These are phyloP conservation scores for Carex parvula DNA, from an alignment of 176 grass and related monocot genomes.

Conservation along the genomic window DNA sequence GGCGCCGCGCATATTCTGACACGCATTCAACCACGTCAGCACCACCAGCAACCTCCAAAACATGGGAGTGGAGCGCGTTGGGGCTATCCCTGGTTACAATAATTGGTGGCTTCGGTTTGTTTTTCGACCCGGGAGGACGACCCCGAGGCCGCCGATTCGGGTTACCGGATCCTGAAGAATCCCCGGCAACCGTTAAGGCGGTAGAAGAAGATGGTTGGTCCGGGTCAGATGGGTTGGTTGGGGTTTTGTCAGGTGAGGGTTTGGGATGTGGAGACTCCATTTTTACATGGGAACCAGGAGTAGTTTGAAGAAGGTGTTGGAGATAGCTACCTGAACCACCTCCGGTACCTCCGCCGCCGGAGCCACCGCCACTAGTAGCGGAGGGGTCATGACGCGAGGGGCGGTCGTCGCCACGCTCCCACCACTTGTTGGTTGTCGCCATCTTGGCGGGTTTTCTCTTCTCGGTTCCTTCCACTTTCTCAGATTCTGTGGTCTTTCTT, in stretches of 20 bases:
- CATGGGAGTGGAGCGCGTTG: constrained; percentile 91
- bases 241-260: constrained; percentile 50
- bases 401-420: constrained; percentile 71
- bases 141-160: constrained; percentile 72
- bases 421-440: constrained; percentile 98
- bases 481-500: not conserved
- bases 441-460: constrained; percentile 37
- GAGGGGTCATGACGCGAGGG: constrained; percentile 64
- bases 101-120: constrained; percentile 91
- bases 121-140: constrained; percentile 76
- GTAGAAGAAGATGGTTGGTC: constrained; percentile 80
- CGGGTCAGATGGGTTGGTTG: constrained; percentile 21
- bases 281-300: constrained; percentile 56
- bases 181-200: constrained; percentile 36
- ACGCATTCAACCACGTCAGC: constrained; percentile 88
- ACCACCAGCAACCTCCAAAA: constrained; percentile 71
- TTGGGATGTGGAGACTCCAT: constrained; percentile 53
- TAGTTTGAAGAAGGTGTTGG: constrained; percentile 66
- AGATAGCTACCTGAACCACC: constrained; percentile 54
- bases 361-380: constrained; percentile 24
- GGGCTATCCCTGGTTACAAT: constrained; percentile 93
- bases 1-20: constrained; percentile 73
- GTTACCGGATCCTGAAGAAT: constrained; percentile 39
- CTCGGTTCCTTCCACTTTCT: constrained; percentile 3
- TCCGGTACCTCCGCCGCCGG: constrained; percentile 27